Base-by-base conservation (phyloP, 108 stramenopile genomes). In the Stephanodiscus triporus region DNA sequence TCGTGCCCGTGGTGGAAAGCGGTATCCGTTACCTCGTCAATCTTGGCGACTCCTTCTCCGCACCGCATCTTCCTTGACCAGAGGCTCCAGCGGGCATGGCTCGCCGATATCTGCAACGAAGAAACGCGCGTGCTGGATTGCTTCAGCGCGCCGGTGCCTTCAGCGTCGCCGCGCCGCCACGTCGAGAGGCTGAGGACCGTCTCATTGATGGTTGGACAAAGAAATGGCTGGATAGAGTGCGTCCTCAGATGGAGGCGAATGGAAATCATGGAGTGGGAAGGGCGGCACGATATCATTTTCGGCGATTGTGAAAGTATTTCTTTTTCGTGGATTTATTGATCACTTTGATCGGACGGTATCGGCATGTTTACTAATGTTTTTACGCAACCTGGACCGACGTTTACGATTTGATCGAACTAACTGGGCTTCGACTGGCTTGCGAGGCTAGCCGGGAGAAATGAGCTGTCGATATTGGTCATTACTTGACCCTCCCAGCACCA, bases 31-130 rank as follows among this genome's bases (percentile, higher is more conserved):
- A 91, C 72, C 82, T 77, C 9, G 91, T 89, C 19, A 72, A 76
- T 24, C 71, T 94, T 24, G 90, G 91, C 34, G 82, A 80, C 51
- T 88, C 89, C 55, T 78, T 91, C 47, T 94, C 93, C 23, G 90
- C 93, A 16, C n/a, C 91, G 93, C 40, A 89, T 94, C 36, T 94
- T 91, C 51, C 76, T 94, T 22, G 93, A 94, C 56, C 91, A 91
- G 60, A 76, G 91, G 23, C 82, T 85, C 16, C 88, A 91, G 51
- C 80, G 93, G 32, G 85, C 83, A 26, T 94, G 89, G 87, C 76
- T 94, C 55, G 72, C 88, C 4, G 70, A 78, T 8, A 72, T 90
- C 50, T 91, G 90, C 63, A 78, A 80, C 14, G 60, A 76, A 19
- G 73, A 86, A 20, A 94, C 93, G 2, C 78, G 86, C 42, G 88